Evolutionary conservation across 1,284 basidiomycete genomes (phyloP).

Genomic region (Trichosporon sp.): DNA sequence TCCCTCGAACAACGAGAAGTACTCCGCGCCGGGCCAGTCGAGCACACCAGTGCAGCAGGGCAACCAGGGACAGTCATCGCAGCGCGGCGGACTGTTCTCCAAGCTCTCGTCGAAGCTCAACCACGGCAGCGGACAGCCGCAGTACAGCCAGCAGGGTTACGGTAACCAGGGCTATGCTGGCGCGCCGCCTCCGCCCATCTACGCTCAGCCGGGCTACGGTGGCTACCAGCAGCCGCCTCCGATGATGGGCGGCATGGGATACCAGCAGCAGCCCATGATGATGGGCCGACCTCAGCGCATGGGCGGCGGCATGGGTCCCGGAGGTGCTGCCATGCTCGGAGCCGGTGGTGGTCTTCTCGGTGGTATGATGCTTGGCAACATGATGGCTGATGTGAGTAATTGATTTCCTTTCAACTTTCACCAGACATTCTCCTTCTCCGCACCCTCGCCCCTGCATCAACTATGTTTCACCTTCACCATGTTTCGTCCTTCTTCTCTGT

Average conservation of each 20-base stretch:
- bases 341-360: conserved; percentile 44
- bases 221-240: conserved; percentile 23
- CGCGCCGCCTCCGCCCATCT: conserved; percentile 1
- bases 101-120: conserved; percentile 33
- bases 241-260: conserved; percentile 14
- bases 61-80: conserved; percentile 6
- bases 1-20: conserved; percentile 22
- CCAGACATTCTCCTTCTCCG: too few relatives aligned
- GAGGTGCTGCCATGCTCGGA: conserved; percentile 33
- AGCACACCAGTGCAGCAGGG: not conserved
- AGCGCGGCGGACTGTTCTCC: conserved; percentile 35
- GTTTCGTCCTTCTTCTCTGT: too few relatives aligned
- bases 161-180: conserved; percentile 21
- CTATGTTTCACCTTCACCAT: too few relatives aligned
- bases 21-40: not conserved
- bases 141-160: conserved; percentile 22
- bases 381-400: conserved; percentile 36
- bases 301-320: not conserved
- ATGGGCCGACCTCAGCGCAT: not conserved
- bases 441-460: too few relatives aligned
- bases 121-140: conserved; percentile 25
- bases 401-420: too few relatives aligned
- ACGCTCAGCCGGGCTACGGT: conserved; percentile 5
- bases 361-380: conserved; percentile 46
- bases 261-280: conserved; percentile 4